These are phyloP conservation scores for Dactylellina cionopaga DNA, from an alignment of 2,329 filamentous ascomycete genomes.

Conservation along the genomic window DNA sequence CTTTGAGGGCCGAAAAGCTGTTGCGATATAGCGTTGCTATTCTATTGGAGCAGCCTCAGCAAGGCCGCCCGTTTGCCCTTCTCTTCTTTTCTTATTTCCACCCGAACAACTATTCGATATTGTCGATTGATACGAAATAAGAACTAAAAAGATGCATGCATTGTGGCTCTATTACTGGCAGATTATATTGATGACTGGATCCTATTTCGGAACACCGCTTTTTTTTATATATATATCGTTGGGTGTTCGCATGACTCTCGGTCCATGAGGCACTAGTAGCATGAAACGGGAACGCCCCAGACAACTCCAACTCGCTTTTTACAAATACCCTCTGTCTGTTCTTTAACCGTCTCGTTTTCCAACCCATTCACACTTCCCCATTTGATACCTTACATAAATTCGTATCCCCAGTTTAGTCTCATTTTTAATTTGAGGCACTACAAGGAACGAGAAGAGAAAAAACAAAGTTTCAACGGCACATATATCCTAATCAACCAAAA, in stretches of 20 bases:
- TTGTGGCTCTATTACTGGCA: constrained; percentile 27
- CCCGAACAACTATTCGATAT: constrained; percentile 21
- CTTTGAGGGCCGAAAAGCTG: constrained; percentile 33
- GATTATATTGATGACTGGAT: constrained; percentile 46
- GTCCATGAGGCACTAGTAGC: constrained; percentile 34
- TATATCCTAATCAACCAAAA: constrained; percentile 6
- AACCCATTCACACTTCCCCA: constrained; percentile 40
- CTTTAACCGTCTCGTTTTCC: constrained; percentile 29
- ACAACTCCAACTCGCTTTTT: constrained; percentile 49
- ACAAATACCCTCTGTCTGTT: constrained; percentile 40
- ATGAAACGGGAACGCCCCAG: constrained; percentile 51
- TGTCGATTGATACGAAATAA: constrained; percentile 24
- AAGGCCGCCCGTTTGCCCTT: constrained; percentile 21
- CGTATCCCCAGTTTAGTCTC: constrained; percentile 10
- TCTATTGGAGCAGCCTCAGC: constrained; percentile 42
- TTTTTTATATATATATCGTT: constrained; percentile 48
- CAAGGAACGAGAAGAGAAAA: constrained; percentile 2
- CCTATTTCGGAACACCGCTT: constrained; percentile 32
- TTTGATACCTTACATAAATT: constrained; percentile 20
- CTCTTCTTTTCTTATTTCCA: constrained; percentile 35
- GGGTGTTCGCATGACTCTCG: constrained; percentile 47
- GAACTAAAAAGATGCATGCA: constrained; percentile 10
- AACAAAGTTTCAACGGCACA: constrained; percentile 35
- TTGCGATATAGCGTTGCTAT: constrained; percentile 49
- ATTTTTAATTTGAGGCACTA: constrained; percentile 35